A percentile compares a stretch with the other conserved stretches of the same genome.
phyloP scores from a whole-genome alignment of 202 grass and related monocot genomes.

The Alloteropsis angusta region DNA sequence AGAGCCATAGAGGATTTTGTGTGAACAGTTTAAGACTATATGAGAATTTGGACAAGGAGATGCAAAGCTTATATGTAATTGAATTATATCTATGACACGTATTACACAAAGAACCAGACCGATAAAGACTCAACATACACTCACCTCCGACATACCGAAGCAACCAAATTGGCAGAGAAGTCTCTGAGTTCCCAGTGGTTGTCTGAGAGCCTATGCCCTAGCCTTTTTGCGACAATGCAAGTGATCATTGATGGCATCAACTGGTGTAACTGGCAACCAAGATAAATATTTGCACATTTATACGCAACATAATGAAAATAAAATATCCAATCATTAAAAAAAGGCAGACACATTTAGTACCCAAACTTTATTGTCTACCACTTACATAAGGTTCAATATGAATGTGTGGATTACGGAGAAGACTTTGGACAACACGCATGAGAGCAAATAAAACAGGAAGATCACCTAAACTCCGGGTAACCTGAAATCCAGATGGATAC shows the following conservation, averaged over 20 bases:
- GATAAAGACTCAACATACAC: not conserved
- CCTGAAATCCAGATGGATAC: constrained; percentile 45
- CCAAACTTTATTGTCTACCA: constrained; percentile 13
- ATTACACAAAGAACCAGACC: not conserved
- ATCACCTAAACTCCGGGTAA: constrained; percentile 77
- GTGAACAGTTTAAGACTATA: not conserved
- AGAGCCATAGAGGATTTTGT: not conserved
- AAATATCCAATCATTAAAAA: not conserved
- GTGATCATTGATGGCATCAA: constrained; percentile 90
- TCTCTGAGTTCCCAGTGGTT: constrained; percentile 92
- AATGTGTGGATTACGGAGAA: constrained; percentile 92
- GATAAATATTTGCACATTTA: constrained; percentile 22
- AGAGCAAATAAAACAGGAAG: constrained; percentile 85
- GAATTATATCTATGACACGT: not conserved
- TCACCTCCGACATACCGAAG: constrained; percentile 82
- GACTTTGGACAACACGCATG: constrained; percentile 83
- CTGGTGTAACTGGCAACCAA: constrained; percentile 68
- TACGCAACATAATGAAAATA: not conserved
- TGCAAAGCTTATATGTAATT: not conserved
- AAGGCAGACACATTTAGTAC: not conserved
- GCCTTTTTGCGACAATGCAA: constrained; percentile 76
- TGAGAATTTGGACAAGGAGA: not conserved
- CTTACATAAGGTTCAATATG: constrained; percentile 99
- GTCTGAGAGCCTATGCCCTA: constrained; percentile 68
- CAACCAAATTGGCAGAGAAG: constrained; percentile 85